Conservation (phyloP, 1,284 basidiomycete species). For the Lignosus rhinocerotis region DNA sequence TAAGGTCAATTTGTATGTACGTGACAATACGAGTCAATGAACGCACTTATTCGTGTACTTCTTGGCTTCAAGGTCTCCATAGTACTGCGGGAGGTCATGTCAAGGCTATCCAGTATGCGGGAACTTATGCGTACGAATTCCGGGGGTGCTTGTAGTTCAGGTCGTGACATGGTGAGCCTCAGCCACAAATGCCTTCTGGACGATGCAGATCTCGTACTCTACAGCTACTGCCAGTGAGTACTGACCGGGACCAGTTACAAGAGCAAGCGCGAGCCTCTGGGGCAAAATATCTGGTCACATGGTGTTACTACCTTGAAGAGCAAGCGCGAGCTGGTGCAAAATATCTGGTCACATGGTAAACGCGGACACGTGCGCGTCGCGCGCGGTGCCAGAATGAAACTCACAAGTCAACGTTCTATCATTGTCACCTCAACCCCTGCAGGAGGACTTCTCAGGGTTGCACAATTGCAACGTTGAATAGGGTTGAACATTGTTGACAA, state of each 20-base stretch:
- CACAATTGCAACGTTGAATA: too few relatives aligned
- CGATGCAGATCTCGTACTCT: background rate
- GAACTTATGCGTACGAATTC: slow-evolving; percentile 74
- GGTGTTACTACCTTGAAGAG: too few relatives aligned
- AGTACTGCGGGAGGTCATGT: slow-evolving; percentile 65
- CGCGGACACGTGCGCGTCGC: slow-evolving; percentile 14
- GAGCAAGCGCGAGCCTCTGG: too few relatives aligned
- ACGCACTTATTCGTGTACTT: slow-evolving; percentile 96
- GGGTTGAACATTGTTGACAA: too few relatives aligned
- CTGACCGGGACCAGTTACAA: too few relatives aligned
- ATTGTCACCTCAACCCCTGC: background rate
- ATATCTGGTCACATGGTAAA: slow-evolving; percentile 13
- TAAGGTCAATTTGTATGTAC: slow-evolving; percentile 7
- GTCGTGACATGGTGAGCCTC: slow-evolving; percentile 78
- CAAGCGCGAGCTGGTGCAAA: background rate
- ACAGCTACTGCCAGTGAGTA: too few relatives aligned
- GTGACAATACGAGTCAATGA: background rate
- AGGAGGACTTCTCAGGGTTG: background rate
- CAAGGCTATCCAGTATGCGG: slow-evolving; percentile 4
- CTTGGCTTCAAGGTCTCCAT: slow-evolving; percentile 92
- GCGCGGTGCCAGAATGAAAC: too few relatives aligned
- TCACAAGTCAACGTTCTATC: background rate
- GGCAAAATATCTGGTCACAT: slow-evolving; percentile 12
- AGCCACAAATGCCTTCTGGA: background rate
- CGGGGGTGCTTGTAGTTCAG: slow-evolving; percentile 94